Evolutionary conservation across 495 filamentous ascomycete species (phyloP).

Genomic region (Xylaria palmicola): DNA sequence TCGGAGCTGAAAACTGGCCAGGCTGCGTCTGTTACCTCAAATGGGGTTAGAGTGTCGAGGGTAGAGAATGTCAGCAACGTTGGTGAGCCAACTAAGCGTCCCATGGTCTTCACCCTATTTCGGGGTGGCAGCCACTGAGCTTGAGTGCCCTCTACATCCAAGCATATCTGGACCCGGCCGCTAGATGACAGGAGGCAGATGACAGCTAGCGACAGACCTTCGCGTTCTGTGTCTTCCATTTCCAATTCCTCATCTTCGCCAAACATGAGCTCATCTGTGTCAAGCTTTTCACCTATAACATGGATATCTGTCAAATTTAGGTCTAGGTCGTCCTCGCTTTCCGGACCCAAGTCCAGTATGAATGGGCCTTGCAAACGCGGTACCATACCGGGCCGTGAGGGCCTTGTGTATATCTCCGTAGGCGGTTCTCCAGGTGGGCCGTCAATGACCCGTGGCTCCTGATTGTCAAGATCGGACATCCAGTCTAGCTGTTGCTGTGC

Average conservation of each 20-base stretch:
- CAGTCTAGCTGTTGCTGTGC: conserved; percentile 73
- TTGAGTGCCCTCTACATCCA: conserved; percentile 77
- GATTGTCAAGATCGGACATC: conserved; percentile 77
- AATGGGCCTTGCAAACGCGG: conserved; percentile 87
- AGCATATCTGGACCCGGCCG: conserved; percentile 72
- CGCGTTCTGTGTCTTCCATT: conserved; percentile 54
- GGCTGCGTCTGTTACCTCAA: conserved; percentile 48
- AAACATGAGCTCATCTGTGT: conserved; percentile 58
- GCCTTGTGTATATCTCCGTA: conserved; percentile 66
- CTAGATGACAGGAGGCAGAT: conserved; percentile 73
- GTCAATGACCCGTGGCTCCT: conserved; percentile 61
- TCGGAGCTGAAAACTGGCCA: conserved; percentile 78
- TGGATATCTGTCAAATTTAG: conserved; percentile 55
- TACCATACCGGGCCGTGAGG: conserved; percentile 65
- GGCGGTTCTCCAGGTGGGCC: conserved; percentile 36
- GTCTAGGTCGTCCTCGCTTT: conserved; percentile 67
- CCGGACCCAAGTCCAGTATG: conserved; percentile 61
- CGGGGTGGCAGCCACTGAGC: conserved; percentile 78
- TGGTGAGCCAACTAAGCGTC: conserved; percentile 29
- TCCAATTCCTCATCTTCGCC: conserved; percentile 59
- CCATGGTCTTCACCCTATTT: conserved; percentile 43
- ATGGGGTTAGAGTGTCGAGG: conserved; percentile 59
- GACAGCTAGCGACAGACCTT: conserved; percentile 68
- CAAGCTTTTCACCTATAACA: conserved; percentile 54
- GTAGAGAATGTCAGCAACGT: conserved; percentile 52